phyloP scores from a whole-genome alignment of 148 eudicot genomes.

The Drosera capensis region DNA sequence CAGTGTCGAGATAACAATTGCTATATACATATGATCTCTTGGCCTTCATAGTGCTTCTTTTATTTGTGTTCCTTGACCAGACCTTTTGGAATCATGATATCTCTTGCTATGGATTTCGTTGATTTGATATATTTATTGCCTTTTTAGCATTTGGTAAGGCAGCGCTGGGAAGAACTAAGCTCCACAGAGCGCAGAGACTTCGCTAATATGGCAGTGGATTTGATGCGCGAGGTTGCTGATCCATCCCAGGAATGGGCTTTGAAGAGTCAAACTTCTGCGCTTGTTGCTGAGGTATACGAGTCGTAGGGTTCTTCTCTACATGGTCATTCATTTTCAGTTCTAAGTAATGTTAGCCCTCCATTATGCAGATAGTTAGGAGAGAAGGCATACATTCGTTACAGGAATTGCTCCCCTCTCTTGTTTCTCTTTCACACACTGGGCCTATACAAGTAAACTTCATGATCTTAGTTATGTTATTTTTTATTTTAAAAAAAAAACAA shows the following conservation, averaged over 20 bases:
- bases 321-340: slow-evolving; percentile 4
- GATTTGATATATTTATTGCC: neutral
- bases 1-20: no score
- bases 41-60: no score
- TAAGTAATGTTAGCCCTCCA: neutral
- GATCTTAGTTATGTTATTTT: slow-evolving; percentile 3
- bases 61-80: neutral
- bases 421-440: slow-evolving; percentile 67
- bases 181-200: slow-evolving; percentile 52
- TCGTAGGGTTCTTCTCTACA: neutral
- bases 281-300: slow-evolving; percentile 70
- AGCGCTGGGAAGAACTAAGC: slow-evolving; percentile 82
- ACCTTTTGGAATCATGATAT: no score
- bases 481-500: no score
- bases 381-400: slow-evolving; percentile 78
- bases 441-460: slow-evolving; percentile 58
- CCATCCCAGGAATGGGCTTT: slow-evolving; percentile 83
- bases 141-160: slow-evolving; percentile 78
- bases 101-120: no score
- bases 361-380: slow-evolving; percentile 73
- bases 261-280: slow-evolving; percentile 91
- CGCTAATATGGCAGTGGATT: slow-evolving; percentile 57
- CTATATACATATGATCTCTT: no score
- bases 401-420: slow-evolving; percentile 68
- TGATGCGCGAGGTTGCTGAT: slow-evolving; percentile 66